Base-by-base conservation (phyloP, 257 asterid species). In the Solanum pennellii region DNA sequence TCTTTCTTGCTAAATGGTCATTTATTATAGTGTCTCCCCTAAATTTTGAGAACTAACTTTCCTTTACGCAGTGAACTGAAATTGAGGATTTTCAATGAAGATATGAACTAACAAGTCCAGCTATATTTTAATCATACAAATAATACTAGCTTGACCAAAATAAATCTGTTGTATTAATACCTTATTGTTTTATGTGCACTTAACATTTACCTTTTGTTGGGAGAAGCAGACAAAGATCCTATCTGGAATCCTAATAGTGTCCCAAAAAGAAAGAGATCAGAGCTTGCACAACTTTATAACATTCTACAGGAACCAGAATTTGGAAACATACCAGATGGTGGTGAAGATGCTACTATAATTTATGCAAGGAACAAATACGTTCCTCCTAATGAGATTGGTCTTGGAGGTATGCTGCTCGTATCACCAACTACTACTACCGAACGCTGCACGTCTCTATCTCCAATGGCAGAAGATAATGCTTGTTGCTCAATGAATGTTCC, bases 341-440 rank as follows among this genome's bases (percentile, higher is more conserved):
- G 23, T 33, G 93, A 92, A 12, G 91, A 88, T 37, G 11, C 33
- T 14, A 86, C 66, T 15, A 84, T 94, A 1, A 90, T 92, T 23
- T 90, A 89, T 10, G 88, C 90, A 12, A 87, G 68, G 62, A 90
- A 89, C 45, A 73, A 75, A 74, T 33, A 44, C 37, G 85, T 92
- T 25, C 72, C 90, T 1, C 92, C 89, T 0, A 92, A 92, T 56
- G 95, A 93, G 90, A 89, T 92, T 33, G 95, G 96, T 2, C 87
- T 89, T 33, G 98, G 96, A 77, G 94, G 90, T 12, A 76, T 84
- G 87, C 73, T 79, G 72, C 87, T 90, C 35, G n/a, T 74, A 1
- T 86, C 90, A 15, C 82, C 85, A 20, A 27, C 87, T 84, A 42
- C 82, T n/a, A 25, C 88, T 21, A 14, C 87, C 25, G 69, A 86